Conservation (phyloP, 768 basidiomycete species). For the Hortiboletus flavorubellus region DNA sequence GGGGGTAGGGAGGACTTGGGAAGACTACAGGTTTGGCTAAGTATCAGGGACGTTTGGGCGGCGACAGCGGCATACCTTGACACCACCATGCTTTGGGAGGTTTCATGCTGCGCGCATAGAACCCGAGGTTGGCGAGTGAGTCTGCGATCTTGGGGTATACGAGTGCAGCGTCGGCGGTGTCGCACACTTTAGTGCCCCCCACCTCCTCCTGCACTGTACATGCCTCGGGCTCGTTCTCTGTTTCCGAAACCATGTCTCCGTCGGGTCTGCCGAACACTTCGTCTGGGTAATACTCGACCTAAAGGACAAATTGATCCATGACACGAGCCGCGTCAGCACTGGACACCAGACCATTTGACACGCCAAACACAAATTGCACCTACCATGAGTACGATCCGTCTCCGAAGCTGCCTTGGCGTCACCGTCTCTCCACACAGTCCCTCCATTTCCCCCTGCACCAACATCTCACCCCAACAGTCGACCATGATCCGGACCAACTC, state of each 20-base stretch:
- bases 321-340: background rate
- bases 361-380: background rate
- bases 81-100: slow-evolving; percentile 49
- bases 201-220: slow-evolving; percentile 4
- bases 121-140: slow-evolving; percentile 52
- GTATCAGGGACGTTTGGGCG: background rate
- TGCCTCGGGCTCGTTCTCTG: background rate
- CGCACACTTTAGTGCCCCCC: slow-evolving; percentile 20
- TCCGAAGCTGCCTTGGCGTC: slow-evolving; percentile 46
- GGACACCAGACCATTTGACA: background rate
- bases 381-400: slow-evolving; percentile 60
- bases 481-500: slow-evolving; percentile 53
- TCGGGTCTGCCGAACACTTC: slow-evolving; percentile 6
- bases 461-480: slow-evolving; percentile 48
- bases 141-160: slow-evolving; percentile 41
- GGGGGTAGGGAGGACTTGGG: slow-evolving; percentile 20
- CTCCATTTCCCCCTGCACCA: slow-evolving; percentile 37
- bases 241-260: background rate
- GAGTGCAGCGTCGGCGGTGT: background rate
- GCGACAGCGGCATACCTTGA: slow-evolving; percentile 28
- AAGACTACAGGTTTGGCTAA: slow-evolving; percentile 4
- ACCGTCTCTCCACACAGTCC: slow-evolving; percentile 28
- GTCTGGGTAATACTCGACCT: slow-evolving; percentile 56
- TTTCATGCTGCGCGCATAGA: slow-evolving; percentile 63
- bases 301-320: background rate